These are phyloP conservation scores for Pseudonitzschia delicatissima DNA, from an alignment of 108 stramenopile species.

Conservation along the genomic window DNA sequence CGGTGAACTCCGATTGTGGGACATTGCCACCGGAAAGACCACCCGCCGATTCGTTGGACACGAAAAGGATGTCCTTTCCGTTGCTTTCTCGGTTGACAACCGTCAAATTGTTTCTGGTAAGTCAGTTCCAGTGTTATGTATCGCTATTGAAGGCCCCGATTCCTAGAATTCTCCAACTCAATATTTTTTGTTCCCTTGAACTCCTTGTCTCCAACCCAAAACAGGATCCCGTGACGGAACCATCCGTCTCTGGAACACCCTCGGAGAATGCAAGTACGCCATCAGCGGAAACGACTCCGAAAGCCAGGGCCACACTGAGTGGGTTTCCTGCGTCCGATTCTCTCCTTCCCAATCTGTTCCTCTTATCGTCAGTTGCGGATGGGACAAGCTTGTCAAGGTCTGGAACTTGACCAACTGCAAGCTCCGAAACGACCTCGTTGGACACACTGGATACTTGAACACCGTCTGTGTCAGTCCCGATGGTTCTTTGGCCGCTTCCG, in stretches of 20 bases:
- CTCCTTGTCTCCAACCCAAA: background rate
- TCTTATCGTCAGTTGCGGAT: constrained; percentile 97
- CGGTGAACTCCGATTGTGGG: constrained; percentile 97
- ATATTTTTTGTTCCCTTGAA: background rate
- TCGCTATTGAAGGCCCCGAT: background rate
- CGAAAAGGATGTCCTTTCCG: constrained; percentile 97
- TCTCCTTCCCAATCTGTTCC: constrained; percentile 91
- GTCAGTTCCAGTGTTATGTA: background rate
- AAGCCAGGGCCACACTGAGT: constrained; percentile 97
- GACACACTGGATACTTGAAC: constrained; percentile 99
- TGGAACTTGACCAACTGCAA: constrained; percentile 98
- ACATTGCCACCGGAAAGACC: constrained; percentile 95
- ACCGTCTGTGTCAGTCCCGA: constrained; percentile 99
- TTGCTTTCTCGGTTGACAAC: constrained; percentile 98
- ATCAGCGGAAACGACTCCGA: constrained; percentile 61
- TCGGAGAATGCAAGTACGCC: constrained; percentile 97
- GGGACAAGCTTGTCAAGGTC: constrained; percentile 99
- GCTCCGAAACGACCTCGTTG: constrained; percentile 96
- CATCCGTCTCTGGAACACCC: constrained; percentile 99
- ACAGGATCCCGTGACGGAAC: constrained; percentile 94
- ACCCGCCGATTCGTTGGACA: constrained; percentile 99
- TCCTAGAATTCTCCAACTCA: background rate
- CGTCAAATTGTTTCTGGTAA: constrained; percentile 97
- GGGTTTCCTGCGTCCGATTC: constrained; percentile 99
- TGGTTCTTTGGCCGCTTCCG: constrained; percentile 98